Percentiles rank a stretch among this genome's conserved stretches.
These are phyloP conservation scores for Strigomonas culicis DNA, from an alignment of 208 protist genomes.

Conservation along the genomic window DNA sequence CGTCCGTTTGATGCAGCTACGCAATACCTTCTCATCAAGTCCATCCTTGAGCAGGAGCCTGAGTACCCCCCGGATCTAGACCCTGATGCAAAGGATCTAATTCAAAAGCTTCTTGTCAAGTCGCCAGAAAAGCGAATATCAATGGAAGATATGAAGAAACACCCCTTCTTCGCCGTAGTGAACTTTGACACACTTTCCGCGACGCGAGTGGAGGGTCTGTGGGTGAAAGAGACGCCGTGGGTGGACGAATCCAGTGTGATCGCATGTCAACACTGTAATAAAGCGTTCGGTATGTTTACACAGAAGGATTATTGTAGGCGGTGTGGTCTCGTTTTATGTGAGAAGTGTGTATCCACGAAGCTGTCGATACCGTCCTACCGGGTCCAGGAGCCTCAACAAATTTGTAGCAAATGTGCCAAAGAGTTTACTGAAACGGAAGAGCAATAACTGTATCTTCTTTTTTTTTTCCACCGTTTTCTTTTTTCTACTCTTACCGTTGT, in stretches of 20 bases:
- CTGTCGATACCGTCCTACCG: constrained; percentile 41
- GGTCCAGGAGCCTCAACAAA: constrained; percentile 28
- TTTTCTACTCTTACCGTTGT: neutral
- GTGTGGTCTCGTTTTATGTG: constrained; percentile 88
- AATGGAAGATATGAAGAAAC: constrained; percentile 62
- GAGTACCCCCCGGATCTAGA: constrained; percentile 64
- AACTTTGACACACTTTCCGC: constrained; percentile 48
- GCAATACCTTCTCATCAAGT: constrained; percentile 86
- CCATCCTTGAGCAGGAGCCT: constrained; percentile 83
- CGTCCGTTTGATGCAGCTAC: constrained; percentile 87
- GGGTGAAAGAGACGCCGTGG: constrained; percentile 79
- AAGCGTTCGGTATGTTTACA: constrained; percentile 43
- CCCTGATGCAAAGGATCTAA: constrained; percentile 67
- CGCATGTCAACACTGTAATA: constrained; percentile 65
- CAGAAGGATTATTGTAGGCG: constrained; percentile 76
- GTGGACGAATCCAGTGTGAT: constrained; percentile 59
- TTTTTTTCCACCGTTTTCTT: neutral
- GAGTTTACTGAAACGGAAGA: constrained; percentile 2
- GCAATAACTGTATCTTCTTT: neutral
- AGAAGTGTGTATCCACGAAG: constrained; percentile 43
- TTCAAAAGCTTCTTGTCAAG: constrained; percentile 74
- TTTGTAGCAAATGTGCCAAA: constrained; percentile 40
- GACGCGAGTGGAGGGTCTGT: constrained; percentile 41
- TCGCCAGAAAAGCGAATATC: constrained; percentile 52
- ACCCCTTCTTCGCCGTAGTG: constrained; percentile 75